phyloP scores from a whole-genome alignment of 2,329 filamentous ascomycete genomes.

The Aspergillus hiratsukae region DNA sequence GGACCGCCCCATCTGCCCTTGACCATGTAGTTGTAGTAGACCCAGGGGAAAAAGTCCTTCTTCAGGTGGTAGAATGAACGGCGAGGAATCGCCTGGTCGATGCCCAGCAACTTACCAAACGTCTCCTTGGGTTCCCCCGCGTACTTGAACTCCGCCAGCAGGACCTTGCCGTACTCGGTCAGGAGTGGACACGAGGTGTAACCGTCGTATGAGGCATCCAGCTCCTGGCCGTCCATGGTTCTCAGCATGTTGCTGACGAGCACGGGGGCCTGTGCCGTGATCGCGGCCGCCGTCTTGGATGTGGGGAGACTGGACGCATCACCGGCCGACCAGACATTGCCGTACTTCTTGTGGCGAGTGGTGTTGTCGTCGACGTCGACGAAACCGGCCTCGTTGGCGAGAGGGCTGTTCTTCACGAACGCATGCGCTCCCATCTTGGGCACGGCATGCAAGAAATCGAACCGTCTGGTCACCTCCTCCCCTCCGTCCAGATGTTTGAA shows the following conservation, averaged over 20 bases:
- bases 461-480: slow-evolving; percentile 43
- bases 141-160: slow-evolving; percentile 64
- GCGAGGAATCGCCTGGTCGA: slow-evolving; percentile 55
- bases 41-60: slow-evolving; percentile 65
- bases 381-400: slow-evolving; percentile 54
- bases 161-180: slow-evolving; percentile 58
- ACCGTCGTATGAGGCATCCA: slow-evolving; percentile 48
- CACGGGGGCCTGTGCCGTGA: slow-evolving; percentile 50
- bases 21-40: slow-evolving; percentile 57
- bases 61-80: slow-evolving; percentile 59
- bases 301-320: slow-evolving; percentile 58
- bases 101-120: slow-evolving; percentile 50
- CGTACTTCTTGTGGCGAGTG: slow-evolving; percentile 50
- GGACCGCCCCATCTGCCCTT: slow-evolving; percentile 61
- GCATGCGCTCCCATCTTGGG: slow-evolving; percentile 57
- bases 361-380: slow-evolving; percentile 56
- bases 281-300: slow-evolving; percentile 53
- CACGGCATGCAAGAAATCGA: slow-evolving; percentile 54
- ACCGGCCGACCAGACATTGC: slow-evolving; percentile 57
- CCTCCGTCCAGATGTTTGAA: slow-evolving; percentile 46
- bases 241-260: slow-evolving; percentile 48
- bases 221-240: slow-evolving; percentile 43
- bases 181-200: slow-evolving; percentile 54
- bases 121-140: slow-evolving; percentile 61
- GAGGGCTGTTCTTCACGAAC: slow-evolving; percentile 50